Evolutionary conservation across 495 filamentous ascomycete genomes (phyloP), one percentile per base, ranked within the genome.

Genomic region (Amniculicola lignicola): DNA sequence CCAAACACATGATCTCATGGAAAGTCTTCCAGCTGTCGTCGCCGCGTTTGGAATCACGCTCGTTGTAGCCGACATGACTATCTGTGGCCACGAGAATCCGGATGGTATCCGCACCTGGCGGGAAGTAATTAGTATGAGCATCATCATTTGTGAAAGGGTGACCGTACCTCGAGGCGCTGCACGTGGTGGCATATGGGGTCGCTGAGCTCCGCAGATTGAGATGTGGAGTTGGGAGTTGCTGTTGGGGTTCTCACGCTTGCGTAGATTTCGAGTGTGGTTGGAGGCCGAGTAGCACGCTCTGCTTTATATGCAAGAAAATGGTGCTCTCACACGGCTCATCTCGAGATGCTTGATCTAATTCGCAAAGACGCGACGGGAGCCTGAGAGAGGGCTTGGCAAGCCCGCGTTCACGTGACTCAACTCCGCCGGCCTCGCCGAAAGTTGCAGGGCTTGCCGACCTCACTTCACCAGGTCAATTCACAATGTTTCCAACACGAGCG

Each of bases 1-100:
- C 93, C 12, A 97, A 71, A 53, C 83, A 85, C 88, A 99, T 95
- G 38, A 96, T 79, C 68, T 99, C 93, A 63, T 97, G 85, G 72
- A 99, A 99, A 46, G 82, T 89, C 63, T 86, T 85, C 93, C 92
- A 96, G 72, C 91, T 96, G 70, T 99, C 93, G 67, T 99, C 89
- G 33, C 90, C 89, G 3, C 93, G 89, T 58, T 91, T 88, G 16
- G 88, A 79, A 68, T 99, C 90, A 59, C 93, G 86, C 70, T 98
- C 93, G 61, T 88, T 88, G 75, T 86, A 96, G 27, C 93, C 93
- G 49, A 98, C 94, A 86, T 98, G 93, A 66, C 89, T 96, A 71
- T 98, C 93, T 14, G 90, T 96, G 43, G 93, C 82, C 35, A 97
- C 78, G 42, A 98, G 84, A 54, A 98, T 90, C 64, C 90, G 90